Base-by-base conservation (phyloP, 352 stramenopile species). In the Phytophthora ohioensis region DNA sequence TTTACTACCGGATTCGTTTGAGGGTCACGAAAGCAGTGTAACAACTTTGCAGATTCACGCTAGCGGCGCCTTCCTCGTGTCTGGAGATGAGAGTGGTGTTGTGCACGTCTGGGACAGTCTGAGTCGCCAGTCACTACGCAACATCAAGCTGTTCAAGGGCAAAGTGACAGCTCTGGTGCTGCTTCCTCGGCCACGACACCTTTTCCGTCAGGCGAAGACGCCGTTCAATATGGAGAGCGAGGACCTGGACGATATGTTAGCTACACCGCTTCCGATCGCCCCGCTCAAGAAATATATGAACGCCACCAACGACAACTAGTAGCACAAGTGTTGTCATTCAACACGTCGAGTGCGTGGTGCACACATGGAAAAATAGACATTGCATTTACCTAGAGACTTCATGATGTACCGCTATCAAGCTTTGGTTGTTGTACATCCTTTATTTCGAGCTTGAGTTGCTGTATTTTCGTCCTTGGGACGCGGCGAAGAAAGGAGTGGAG, bases 211-310 rank as follows among this genome's bases (percentile, higher is more conserved):
- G 54, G 75, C 76, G 27, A 90, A 90, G 74, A 58, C 63, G 6
- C 60, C 75, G 17, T 59, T 67, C 9, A 61, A 60, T 7, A 38
- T 75, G 17, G 61, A 71, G 60, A 72, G 41, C n/a, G 56, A 79
- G n/a, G 71, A 82, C 35, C 45, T 75, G 31, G 75, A 81, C 45
- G 71, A 74, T 42, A 36, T 69, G 49, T 54, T 80, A 48, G 63
- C 67, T 31, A 74, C 76, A n/a, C 46, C 73, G 43, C 66, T 93
- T 34, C 80, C 83, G n/a, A 74, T 91, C 39, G 82, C 83, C 15
- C 85, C 85, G 51, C 83, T 93, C 42, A 91, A 91, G 54, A 93
- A 93, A 73, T 93, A 91, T 76, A 90, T 93, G 81, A 84, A 84
- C 63, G 49, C 69, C 41, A 65, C 57, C 11, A 66, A 67, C 38